Evolutionary conservation across 2,329 filamentous ascomycete species (phyloP).

Genomic region (Alternaria sp.): DNA sequence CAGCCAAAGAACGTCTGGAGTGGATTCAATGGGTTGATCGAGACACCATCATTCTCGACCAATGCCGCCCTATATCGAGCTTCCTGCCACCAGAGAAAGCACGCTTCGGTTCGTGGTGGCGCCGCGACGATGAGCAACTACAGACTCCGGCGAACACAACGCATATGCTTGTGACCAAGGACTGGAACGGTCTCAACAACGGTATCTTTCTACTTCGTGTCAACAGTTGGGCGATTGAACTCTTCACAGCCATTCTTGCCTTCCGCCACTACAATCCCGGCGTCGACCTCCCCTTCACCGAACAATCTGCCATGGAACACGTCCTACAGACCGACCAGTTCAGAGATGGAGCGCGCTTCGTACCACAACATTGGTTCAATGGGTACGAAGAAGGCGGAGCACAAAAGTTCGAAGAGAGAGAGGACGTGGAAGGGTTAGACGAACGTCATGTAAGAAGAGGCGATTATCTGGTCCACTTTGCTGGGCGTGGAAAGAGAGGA

Average conservation of each 20-base stretch:
- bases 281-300: conserved; percentile 47
- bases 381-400: conserved; percentile 49
- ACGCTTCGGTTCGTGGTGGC: conserved; percentile 26
- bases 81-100: conserved; percentile 49
- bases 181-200: conserved; percentile 56
- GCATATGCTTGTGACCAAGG: conserved; percentile 50
- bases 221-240: conserved; percentile 50
- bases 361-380: conserved; percentile 58
- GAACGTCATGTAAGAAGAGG: conserved; percentile 51
- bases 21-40: conserved; percentile 58
- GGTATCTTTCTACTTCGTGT: conserved; percentile 56
- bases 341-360: conserved; percentile 42
- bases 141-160: conserved; percentile 21
- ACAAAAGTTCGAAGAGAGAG: conserved; percentile 25
- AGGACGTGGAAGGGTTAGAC: conserved; percentile 47
- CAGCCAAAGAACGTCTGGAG: conserved; percentile 50
- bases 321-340: conserved; percentile 49
- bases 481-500: conserved; percentile 48
- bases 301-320: conserved; percentile 55
- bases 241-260: conserved; percentile 52
- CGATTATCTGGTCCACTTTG: conserved; percentile 57
- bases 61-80: conserved; percentile 51
- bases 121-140: not conserved
- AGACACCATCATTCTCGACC: conserved; percentile 57
- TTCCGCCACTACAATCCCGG: conserved; percentile 53